phyloP scores from a whole-genome alignment of 2,329 filamentous ascomycete genomes.

The Dothistroma septosporum region DNA sequence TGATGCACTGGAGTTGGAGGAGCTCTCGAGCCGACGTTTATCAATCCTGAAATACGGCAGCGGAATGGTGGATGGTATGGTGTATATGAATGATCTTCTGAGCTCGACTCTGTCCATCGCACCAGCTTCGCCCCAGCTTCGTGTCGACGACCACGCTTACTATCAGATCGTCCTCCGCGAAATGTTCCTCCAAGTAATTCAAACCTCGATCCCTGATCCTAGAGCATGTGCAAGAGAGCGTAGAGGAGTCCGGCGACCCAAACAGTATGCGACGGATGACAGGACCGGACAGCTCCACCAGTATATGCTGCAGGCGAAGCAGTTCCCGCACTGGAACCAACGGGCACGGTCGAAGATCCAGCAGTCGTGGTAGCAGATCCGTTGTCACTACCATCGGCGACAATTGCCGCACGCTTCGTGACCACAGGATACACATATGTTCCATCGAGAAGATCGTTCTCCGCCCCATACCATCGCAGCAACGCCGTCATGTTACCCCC shows the following conservation, averaged over 20 bases:
- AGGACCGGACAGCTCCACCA: neutral
- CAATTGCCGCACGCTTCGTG: slow-evolving; percentile 7
- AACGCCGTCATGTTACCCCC: slow-evolving; percentile 7
- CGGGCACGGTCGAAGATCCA: neutral
- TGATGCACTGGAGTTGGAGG: neutral
- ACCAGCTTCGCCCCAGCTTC: neutral
- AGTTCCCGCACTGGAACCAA: neutral
- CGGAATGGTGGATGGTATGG: neutral
- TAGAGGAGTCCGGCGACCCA: too few species aligned
- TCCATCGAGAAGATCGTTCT: slow-evolving; percentile 12
- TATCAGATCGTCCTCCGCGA: neutral
- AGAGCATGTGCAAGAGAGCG: too few species aligned
- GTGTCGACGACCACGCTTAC: neutral
- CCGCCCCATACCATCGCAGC: slow-evolving; percentile 14
- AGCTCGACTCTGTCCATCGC: neutral
- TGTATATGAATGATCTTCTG: neutral
- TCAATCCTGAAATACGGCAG: neutral
- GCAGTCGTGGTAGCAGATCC: neutral
- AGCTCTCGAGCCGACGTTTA: neutral
- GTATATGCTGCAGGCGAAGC: neutral
- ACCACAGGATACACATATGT: slow-evolving; percentile 15
- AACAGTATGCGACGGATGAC: too few species aligned
- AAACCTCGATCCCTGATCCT: neutral
- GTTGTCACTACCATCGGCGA: neutral
- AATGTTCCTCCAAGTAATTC: neutral